Evolutionary conservation across 176 grass and related monocot species (phyloP).

Genomic region (Areca catechu): DNA sequence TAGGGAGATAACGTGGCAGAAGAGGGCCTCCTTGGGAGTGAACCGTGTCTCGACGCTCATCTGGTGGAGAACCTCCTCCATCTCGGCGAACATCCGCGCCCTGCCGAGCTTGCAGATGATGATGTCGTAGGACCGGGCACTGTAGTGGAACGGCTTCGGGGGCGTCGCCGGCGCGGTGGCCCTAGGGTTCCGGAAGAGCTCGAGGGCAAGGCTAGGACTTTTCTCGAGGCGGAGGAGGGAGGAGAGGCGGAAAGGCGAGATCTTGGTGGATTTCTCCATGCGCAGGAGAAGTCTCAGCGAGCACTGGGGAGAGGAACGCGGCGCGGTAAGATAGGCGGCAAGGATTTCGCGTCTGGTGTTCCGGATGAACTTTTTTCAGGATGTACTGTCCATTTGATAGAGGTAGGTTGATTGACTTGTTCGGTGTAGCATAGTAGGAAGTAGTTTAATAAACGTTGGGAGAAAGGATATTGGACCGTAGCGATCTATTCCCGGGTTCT

Average conservation of each 20-base stretch:
- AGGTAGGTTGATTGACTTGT: too few relatives aligned
- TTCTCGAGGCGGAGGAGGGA: slow-evolving; percentile 38
- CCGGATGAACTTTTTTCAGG: too few relatives aligned
- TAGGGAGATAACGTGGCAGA: slow-evolving; percentile 40
- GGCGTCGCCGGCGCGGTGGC: neutral
- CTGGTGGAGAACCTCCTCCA: slow-evolving; percentile 38
- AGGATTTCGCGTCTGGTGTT: too few relatives aligned
- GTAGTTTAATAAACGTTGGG: too few relatives aligned
- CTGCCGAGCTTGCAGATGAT: slow-evolving; percentile 54
- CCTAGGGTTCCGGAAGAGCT: slow-evolving; percentile 33
- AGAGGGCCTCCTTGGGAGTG: slow-evolving; percentile 26
- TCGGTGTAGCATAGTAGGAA: too few relatives aligned
- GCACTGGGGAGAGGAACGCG: neutral
- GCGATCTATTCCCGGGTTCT: too few relatives aligned
- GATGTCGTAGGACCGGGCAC: slow-evolving; percentile 38
- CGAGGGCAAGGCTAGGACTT: slow-evolving; percentile 29
- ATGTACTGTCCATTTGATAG: too few relatives aligned
- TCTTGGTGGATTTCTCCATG: slow-evolving; percentile 15
- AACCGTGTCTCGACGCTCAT: slow-evolving; percentile 12
- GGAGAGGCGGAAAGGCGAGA: slow-evolving; percentile 38
- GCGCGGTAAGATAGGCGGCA: too few relatives aligned
- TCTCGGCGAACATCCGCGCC: slow-evolving; percentile 41
- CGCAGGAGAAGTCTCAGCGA: too few relatives aligned
- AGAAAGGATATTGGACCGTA: too few relatives aligned
- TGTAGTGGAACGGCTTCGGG: slow-evolving; percentile 11